Percentiles rank a stretch among this genome's conserved stretches.
Conservation (phyloP, 495 filamentous ascomycete species). For the Penicillium manginii region DNA sequence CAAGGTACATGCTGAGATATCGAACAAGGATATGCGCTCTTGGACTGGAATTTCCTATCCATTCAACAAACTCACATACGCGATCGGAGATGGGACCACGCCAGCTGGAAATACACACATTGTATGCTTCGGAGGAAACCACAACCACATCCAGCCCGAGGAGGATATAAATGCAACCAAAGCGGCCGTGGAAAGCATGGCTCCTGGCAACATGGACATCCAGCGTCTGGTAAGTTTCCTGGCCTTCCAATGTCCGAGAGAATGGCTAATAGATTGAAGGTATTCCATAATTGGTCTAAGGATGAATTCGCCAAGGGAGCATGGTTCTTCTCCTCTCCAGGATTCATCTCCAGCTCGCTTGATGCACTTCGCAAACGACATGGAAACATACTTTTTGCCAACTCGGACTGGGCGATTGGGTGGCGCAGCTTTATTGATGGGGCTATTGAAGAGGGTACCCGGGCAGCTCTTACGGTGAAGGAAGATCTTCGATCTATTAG, state of each 20-base stretch:
- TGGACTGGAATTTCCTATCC: slow-evolving; percentile 31
- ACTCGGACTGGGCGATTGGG: slow-evolving; percentile 36
- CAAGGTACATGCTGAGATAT: slow-evolving; percentile 36
- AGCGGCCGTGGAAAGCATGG: slow-evolving; percentile 21
- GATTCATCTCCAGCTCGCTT: slow-evolving; percentile 22
- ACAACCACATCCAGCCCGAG: slow-evolving; percentile 28
- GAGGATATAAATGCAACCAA: slow-evolving; percentile 23
- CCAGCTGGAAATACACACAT: slow-evolving; percentile 30
- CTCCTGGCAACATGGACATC: slow-evolving; percentile 28
- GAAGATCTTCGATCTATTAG: slow-evolving; percentile 21
- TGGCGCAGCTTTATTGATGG: slow-evolving; percentile 41
- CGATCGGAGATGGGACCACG: slow-evolving; percentile 25
- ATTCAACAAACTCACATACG: slow-evolving; percentile 26
- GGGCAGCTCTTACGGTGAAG: slow-evolving; percentile 22
- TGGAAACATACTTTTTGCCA: slow-evolving; percentile 33
- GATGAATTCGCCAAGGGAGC: slow-evolving; percentile 37
- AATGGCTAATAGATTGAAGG: slow-evolving; percentile 9
- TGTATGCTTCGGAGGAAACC: slow-evolving; percentile 25
- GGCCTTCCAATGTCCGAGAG: neutral
- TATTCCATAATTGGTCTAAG: slow-evolving; percentile 38
- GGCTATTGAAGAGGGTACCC: slow-evolving; percentile 36
- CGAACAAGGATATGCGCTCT: slow-evolving; percentile 26
- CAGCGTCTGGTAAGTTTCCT: slow-evolving; percentile 19
- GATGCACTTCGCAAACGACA: slow-evolving; percentile 26
- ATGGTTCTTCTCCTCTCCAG: slow-evolving; percentile 29